These are phyloP conservation scores for Gnomoniopsis sp. DNA, from an alignment of 2,329 filamentous ascomycete genomes.

Conservation along the genomic window DNA sequence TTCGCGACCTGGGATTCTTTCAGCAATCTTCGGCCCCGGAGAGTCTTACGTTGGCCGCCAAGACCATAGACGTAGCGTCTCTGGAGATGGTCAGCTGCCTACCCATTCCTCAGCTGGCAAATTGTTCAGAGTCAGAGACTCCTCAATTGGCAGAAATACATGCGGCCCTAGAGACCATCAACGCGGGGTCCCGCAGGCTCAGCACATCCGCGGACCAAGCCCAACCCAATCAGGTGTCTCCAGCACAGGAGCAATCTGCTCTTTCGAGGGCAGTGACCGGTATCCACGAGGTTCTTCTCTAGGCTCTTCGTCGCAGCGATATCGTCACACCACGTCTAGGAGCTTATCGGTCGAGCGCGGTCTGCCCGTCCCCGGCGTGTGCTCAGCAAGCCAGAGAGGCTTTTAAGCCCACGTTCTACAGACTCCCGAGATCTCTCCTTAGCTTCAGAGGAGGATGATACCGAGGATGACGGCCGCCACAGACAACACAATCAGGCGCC, in stretches of 20 bases:
- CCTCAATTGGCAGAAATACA: not conserved
- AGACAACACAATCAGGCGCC: not conserved
- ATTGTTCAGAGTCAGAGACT: not conserved
- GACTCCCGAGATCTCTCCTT: not conserved
- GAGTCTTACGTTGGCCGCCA: not conserved
- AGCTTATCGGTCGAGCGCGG: not conserved
- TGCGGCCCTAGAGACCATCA: not conserved
- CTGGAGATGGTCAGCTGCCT: not conserved
- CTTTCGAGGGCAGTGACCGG: not conserved
- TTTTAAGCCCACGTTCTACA: not conserved
- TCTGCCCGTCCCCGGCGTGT: not conserved
- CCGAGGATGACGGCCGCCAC: not conserved
- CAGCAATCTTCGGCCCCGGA: not conserved
- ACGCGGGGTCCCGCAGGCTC: not conserved
- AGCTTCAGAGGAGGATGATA: not conserved
- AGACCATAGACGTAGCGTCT: not conserved
- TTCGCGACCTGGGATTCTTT: too few species aligned
- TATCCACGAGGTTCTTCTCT: not conserved
- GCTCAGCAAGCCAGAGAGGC: not conserved
- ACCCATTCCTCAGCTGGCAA: not conserved
- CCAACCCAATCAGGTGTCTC: not conserved
- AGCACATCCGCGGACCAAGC: not conserved
- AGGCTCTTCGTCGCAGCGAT: not conserved
- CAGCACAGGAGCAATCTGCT: not conserved
- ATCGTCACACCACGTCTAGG: not conserved